Evolutionary conservation across 805 yeast genomes (phyloP).

Genomic region (Saccharomycopsis microspora): DNA sequence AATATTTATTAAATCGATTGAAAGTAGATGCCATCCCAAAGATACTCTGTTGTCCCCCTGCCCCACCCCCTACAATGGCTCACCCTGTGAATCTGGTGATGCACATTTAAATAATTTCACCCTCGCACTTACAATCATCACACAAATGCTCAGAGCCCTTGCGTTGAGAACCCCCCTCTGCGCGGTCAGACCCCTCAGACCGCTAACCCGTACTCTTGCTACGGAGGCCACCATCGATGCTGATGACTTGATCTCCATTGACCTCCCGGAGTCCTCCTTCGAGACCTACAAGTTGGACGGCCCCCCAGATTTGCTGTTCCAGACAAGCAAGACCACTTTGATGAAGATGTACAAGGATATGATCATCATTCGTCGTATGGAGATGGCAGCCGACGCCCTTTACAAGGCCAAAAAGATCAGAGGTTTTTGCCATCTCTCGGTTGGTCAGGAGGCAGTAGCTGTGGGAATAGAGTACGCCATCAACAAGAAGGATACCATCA

Average conservation of each 20-base stretch:
- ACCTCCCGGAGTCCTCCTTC: conserved; percentile 71
- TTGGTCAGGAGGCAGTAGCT: conserved; percentile 98
- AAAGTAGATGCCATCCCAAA: too few species aligned
- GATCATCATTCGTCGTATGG: conserved; percentile 92
- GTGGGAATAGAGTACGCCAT: conserved; percentile 97
- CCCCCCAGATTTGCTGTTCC: conserved; percentile 54
- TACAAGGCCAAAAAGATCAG: conserved; percentile 97
- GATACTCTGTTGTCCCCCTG: background rate
- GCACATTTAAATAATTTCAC: background rate
- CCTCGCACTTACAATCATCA: background rate
- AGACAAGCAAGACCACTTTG: conserved; percentile 69
- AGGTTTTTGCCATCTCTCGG: conserved; percentile 97
- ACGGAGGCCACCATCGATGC: conserved; percentile 19
- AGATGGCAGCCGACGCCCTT: conserved; percentile 96
- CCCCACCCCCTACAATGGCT: background rate
- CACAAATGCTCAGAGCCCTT: conserved; percentile 7
- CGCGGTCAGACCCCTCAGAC: conserved; percentile 16
- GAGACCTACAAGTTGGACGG: conserved; percentile 73
- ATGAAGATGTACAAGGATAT: conserved; percentile 94
- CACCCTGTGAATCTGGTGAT: too few species aligned
- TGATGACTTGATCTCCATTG: conserved; percentile 33
- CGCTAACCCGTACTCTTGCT: conserved; percentile 22
- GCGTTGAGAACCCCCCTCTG: conserved; percentile 19
- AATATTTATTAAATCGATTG: too few species aligned
- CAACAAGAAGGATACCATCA: conserved; percentile 72